Base-by-base conservation (phyloP, 306 rosid species). In the Cercis canadensis region DNA sequence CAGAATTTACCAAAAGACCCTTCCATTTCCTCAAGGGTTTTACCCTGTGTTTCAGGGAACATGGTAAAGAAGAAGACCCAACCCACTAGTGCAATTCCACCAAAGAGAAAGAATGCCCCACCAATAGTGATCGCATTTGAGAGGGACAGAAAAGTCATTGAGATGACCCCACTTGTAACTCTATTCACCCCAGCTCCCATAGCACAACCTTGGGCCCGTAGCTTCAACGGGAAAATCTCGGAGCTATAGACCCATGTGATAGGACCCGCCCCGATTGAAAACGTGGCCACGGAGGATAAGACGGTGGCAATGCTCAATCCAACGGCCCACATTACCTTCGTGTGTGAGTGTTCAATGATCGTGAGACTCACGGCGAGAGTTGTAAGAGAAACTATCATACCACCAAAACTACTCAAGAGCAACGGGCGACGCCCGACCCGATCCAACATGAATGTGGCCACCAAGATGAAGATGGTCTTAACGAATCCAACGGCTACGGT, bases 261-360 rank as follows among this genome's bases (percentile, higher is more conserved):
- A 62, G 98, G 98, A 3, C 98, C 98, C 78, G 90, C 78, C 0
- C 98, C 98, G 0, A 93, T 80, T 0, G 98, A 90, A 75, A 88
- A 93, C 2, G 81, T 77, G 0, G 94, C 92, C 44, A 88, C 98
- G 72, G 62, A 75, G 4, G 79, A 37, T 15, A 90, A 29, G 1
- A 87, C 82, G 12, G 56, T 81, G 0, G 80, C 68, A 0, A 87
- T 51, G 29, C 81, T 67, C 47, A 90, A 45, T 11, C 80, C 96
- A 3, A 87, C 8, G 51, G 89, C 89, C 98, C 98, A 93, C 76
- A 10, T 70, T 0, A 62, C 0, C 70, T 15, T 66, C 1, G 40
- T 63, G 2, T 60, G 15, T 5, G 83, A 72, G 3, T 70, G 82
- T 2, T 76, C 89, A 0, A 90, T 65, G 4, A 89, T 4, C 0